A percentile compares a stretch with the other conserved stretches of the same genome.
phyloP scores from a whole-genome alignment of 2,329 filamentous ascomycete species.

The Aureobasidium sp. region DNA sequence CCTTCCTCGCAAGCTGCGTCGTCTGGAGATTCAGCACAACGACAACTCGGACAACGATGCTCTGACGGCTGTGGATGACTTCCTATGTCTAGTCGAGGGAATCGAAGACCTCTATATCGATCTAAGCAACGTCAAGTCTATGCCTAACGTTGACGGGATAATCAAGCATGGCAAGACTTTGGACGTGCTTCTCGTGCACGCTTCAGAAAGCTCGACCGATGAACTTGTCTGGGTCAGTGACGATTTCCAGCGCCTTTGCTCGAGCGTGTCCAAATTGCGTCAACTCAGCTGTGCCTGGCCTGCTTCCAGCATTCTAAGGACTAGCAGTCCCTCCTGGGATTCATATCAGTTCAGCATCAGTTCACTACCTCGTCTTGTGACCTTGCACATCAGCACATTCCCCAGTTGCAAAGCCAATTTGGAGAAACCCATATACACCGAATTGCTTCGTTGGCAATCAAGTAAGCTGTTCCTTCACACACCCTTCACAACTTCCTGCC shows the following conservation, averaged over 20 bases:
- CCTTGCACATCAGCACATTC: constrained; percentile 44
- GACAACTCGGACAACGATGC: constrained; percentile 43
- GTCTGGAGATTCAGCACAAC: constrained; percentile 41
- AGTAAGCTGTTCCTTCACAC: background rate
- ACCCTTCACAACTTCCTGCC: constrained; percentile 21
- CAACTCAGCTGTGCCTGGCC: constrained; percentile 44
- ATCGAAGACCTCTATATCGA: constrained; percentile 40
- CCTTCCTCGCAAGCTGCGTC: constrained; percentile 39
- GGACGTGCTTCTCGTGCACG: constrained; percentile 39
- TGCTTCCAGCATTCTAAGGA: constrained; percentile 35
- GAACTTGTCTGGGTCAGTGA: constrained; percentile 39
- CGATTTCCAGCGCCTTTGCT: constrained; percentile 42
- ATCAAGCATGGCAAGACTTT: constrained; percentile 41
- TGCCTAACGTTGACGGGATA: constrained; percentile 39
- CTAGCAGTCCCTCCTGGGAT: constrained; percentile 7
- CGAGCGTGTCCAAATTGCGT: constrained; percentile 36
- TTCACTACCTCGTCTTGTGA: constrained; percentile 35
- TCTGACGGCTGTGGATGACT: constrained; percentile 41
- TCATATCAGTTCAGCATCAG: constrained; percentile 16
- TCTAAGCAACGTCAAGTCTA: constrained; percentile 33
- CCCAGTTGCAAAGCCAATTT: constrained; percentile 32
- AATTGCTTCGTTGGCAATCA: background rate
- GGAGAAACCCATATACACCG: constrained; percentile 18
- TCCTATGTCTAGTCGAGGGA: constrained; percentile 41
- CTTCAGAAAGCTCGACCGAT: constrained; percentile 26